Conservation (phyloP, 331 rosid species). For the Rosa hybrid region DNA sequence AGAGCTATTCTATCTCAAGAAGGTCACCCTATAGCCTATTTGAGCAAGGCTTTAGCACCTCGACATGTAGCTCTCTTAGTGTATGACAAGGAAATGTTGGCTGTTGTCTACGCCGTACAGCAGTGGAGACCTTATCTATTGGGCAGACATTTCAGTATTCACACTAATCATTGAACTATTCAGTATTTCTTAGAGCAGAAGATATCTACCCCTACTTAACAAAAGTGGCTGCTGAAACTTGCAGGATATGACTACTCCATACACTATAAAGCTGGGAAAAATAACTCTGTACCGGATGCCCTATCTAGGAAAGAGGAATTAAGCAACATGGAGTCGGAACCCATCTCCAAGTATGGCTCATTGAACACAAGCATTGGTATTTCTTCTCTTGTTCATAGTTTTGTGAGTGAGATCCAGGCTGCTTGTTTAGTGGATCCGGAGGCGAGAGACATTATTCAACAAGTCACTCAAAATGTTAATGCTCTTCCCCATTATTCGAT, state of each 20-base stretch:
- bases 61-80: background rate
- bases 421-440: too few species aligned
- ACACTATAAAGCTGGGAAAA: background rate
- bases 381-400: too few species aligned
- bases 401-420: too few species aligned
- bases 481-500: too few species aligned
- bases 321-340: too few species aligned
- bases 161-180: conserved; percentile 2
- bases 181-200: background rate
- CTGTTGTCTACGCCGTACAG: background rate
- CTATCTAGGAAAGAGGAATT: background rate
- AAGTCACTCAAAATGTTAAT: too few species aligned
- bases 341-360: too few species aligned
- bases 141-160: background rate
- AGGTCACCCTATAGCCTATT: background rate
- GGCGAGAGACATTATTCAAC: too few species aligned
- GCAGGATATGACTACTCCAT: background rate
- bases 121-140: background rate
- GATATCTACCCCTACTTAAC: background rate
- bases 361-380: too few species aligned
- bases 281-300: background rate
- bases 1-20: background rate
- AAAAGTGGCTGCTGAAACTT: background rate
- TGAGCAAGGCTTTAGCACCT: background rate
- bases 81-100: conserved; percentile 1